Evolutionary conservation across 352 stramenopile genomes (phyloP), one percentile per base, ranked within the genome.

Genomic region (Globisporangium solare): DNA sequence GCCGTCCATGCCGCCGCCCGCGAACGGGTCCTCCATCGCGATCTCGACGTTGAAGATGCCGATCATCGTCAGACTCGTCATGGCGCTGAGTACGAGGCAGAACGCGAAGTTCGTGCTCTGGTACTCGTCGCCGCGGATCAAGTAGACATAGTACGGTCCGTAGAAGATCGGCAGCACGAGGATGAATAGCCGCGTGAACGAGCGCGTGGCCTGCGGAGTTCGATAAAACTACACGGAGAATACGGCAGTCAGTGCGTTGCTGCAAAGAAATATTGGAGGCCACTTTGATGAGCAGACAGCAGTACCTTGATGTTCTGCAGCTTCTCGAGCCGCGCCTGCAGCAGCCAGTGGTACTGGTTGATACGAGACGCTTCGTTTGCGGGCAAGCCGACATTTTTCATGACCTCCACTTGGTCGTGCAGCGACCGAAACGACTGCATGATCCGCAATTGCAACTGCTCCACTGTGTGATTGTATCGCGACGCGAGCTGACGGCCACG

Each of bases 11-110:
- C 78, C 81, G 31, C 74, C 70, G 8, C 69, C 79, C 1, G 74
- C 71, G 51, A 93, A 94, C 42, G 86, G 86, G 42, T 95, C 86
- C 51, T 94, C 86, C 76, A 95, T 86, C 6, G 77, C 73, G 51
- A 79, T 74, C 47, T 93, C 83, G 15, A 92, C 82, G 56, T 93
- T 95, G 66, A 94, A 94, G 51, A 95, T 80, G n/a, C 86, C 86
- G 43, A 87, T 88, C 79, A 95, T 90, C 40, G 83, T 68, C 32
- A 95, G 67, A 42, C 82, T 94, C 45, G 86, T 95, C 18, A 90
- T 69, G 22, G 85, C 66, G 60, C 79, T 89, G 10, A 94, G 69
- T 35, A 74, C 31, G 15, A 95, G 70, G 48, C 79, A 89, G 53
- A 95, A 94, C 13, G 58, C 79, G 63, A 93, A 93, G 59, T 78